Conservation (phyloP, 2,329 filamentous ascomycete species). For the Tolypocladium paradoxum region DNA sequence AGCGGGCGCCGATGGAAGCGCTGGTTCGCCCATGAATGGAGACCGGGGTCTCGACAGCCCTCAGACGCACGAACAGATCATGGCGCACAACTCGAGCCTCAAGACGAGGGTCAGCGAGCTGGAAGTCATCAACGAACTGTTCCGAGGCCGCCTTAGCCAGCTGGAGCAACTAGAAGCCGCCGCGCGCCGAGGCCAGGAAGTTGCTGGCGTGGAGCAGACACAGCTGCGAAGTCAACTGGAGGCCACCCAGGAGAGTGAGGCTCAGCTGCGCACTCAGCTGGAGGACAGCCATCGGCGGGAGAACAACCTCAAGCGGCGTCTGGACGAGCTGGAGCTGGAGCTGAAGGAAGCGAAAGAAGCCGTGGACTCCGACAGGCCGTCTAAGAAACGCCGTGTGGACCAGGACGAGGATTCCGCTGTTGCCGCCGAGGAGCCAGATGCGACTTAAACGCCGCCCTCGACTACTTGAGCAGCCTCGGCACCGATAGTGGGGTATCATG, state of each 20-base stretch:
- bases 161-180: conserved; percentile 67
- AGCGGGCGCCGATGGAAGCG: conserved; percentile 37
- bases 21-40: conserved; percentile 38
- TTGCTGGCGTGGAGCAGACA: conserved; percentile 43
- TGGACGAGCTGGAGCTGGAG: conserved; percentile 67
- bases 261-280: conserved; percentile 48
- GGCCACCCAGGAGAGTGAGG: conserved; percentile 26
- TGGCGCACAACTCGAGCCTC: conserved; percentile 73
- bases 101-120: conserved; percentile 93
- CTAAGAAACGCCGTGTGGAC: conserved; percentile 7
- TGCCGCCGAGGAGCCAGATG: background rate
- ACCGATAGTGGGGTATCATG: background rate
- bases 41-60: conserved; percentile 59
- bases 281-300: conserved; percentile 71
- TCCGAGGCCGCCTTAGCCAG: conserved; percentile 65
- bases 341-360: conserved; percentile 22
- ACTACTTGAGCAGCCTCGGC: background rate
- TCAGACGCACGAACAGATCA: conserved; percentile 69
- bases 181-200: conserved; percentile 49
- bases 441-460: background rate
- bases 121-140: conserved; percentile 85
- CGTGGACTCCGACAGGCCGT: conserved; percentile 6
- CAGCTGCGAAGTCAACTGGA: conserved; percentile 48
- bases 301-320: conserved; percentile 67
- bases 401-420: background rate